Base-by-base conservation (phyloP, 169 alveolate species). In the Prorocentrum cordatum region DNA sequence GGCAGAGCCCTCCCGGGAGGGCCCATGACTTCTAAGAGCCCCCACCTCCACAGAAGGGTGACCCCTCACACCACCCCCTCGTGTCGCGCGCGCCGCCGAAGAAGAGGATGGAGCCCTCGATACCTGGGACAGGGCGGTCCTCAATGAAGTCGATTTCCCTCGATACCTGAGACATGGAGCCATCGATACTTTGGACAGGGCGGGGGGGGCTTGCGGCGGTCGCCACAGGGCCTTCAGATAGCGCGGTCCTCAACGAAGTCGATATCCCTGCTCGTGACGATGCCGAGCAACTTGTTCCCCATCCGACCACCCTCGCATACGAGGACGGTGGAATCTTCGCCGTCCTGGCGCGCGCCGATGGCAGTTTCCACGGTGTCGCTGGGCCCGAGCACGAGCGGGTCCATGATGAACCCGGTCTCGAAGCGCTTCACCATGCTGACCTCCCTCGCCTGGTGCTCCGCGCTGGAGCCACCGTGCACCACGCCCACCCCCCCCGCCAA, bases 331-430 rank as follows among this genome's bases (percentile, higher is more conserved):
- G 86, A 75, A 6, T 33, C 86, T 54, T 75, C 86, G 33, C 54
- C 72, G 42, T 75, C 50, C n/a, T 75, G 86, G 72, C 86, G 47
- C 72, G 39, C 36, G 4, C 31, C 0, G 35, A 26, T 16, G 18
- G 16, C 16, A 16, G 9, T 16, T 42, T 9, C 54, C 9, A 42
- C n/a, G n/a, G 54, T 42, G 54, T 42, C 54, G 54, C n/a, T 42
- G 54, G 54, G 54, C 9, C n/a, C 77, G 3, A n/a, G 93, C 10
- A 94, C 94, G 59, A 92, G 93, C 20, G 98, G 98, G 75, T 96
- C 96, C 54, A 93, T 93, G 66, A 95, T 95, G 93, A 95, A 95
- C 10, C 98, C 98, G 88, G 95, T 95, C 87, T 94, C 96, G 92
- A 92, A 96, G 20, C 97, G 94, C 80, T 96, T 96, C 66, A 96